These are phyloP conservation scores for Solanum microdontum DNA, from an alignment of 257 asterid genomes.

Conservation along the genomic window DNA sequence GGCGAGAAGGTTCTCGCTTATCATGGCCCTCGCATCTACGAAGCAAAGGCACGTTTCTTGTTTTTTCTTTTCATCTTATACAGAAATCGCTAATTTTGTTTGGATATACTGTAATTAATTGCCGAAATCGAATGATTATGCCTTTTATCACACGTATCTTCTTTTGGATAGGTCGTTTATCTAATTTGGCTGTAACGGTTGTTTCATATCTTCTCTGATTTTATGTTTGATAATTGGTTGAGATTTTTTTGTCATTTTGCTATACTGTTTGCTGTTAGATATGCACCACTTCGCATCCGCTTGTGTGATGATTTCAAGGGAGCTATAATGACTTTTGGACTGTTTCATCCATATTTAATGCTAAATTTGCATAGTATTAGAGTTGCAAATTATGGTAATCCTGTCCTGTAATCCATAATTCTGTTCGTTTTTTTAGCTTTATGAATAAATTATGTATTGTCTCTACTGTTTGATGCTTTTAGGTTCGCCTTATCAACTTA, in stretches of 20 bases:
- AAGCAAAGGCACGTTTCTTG: constrained; percentile 38
- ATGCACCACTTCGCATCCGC: neutral
- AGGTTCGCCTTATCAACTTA: neutral
- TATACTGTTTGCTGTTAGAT: neutral
- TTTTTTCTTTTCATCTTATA: neutral
- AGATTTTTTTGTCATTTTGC: neutral
- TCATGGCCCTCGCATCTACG: constrained; percentile 83
- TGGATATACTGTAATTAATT: neutral
- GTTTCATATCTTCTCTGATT: neutral
- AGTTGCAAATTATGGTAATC: neutral
- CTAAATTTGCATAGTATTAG: neutral
- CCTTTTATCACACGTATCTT: neutral
- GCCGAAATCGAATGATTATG: neutral
- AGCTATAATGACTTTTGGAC: neutral
- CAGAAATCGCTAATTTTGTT: neutral
- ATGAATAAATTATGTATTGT: neutral
- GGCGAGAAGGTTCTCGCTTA: constrained; percentile 91
- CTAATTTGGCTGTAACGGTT: neutral
- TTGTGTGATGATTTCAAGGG: neutral
- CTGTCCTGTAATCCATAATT: neutral
- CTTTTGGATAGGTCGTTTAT: neutral
- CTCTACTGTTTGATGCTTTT: neutral
- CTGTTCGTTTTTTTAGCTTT: neutral
- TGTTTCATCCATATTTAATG: neutral
- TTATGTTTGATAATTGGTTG: neutral